Evolutionary conservation across 2,329 filamentous ascomycete species (phyloP), one percentile per base, ranked within the genome.

Genomic region (Incumbomyces lentus): DNA sequence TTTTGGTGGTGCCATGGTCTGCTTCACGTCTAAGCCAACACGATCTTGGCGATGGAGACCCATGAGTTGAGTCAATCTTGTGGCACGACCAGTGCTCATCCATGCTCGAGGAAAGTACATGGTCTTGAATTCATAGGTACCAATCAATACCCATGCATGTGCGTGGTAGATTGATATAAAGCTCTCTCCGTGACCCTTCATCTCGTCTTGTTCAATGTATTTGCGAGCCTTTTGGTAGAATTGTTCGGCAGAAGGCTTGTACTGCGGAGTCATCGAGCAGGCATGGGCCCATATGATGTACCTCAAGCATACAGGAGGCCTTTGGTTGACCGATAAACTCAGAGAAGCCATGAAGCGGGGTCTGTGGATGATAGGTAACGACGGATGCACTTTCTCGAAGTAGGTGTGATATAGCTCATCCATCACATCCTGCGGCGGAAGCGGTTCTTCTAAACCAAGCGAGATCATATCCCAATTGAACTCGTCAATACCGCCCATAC

Each of bases 231-330:
- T 77, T 52, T 84, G 79, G 62, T 98, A 98, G 62, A 96, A 95
- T 52, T 94, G 79, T 45, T 89, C 84, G 59, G 88, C 87, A 12
- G 95, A 66, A 45, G 79, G 77, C 30, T 75, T 71, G 62, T 86
- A 95, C 60, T 88, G 92, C 49, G 95, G 87, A 2, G 79, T 81
- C 36, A 89, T 76, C 4, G 86, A 83, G 52, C 87, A 89, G n/a
- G 90, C 88, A 58, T 88, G 69, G n/a, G 83, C 86, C 90, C 90
- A 96, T 73, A 96, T 93, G 46, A 86, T 87, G 66, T 98, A 98
- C 56, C 92, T 81, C 41, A 98, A 68, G 54, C 84, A 87, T 26
- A 95, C 80, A 0, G 90, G 87, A 1, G 92, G 90, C 19, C 90
- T 79, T 69, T 88, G 82, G 52, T 81, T 81, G 14, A 87, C 87